Base-by-base conservation (phyloP, 345 rosid species). In the Cochlearia excelsa region DNA sequence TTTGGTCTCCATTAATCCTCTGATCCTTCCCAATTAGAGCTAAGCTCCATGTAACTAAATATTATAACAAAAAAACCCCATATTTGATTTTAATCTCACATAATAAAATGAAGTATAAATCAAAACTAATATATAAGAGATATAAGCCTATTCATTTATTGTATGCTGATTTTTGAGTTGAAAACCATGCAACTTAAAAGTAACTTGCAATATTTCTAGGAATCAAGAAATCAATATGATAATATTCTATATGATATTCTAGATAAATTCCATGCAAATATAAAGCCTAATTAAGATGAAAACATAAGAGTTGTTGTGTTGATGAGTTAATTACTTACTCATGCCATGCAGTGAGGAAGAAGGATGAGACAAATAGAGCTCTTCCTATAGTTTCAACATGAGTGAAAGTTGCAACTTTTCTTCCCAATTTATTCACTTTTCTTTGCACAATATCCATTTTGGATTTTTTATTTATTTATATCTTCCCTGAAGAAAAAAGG, bases 281-380 rank as follows among this genome's bases (percentile, higher is more conserved):
- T 2, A 30, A 16, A 16, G 23, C 23, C 23, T 29, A n/a, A 56
- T 56, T 16, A 55, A 43, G 4, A 38, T 4, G 8, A 35, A 44
- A 26, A 4, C 3, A 46, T 34, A n/a, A 11, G 35, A 47, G 10
- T 26, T 16, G 28, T 7, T 7, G 8, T 26, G 6, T 7, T 26
- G 54, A 60, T n/a, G 26, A 16, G 23, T 16, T 16, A 16, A 16
- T 16, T 16, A 16, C 4, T 33, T 70, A 70, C 74, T 71, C 66
- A 6, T 58, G 29, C 75, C 75, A 71, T 46, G 75, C 66, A 57
- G 70, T 51, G 44, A 71, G 30, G 34, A 71, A 64, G 46, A 64
- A 71, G 35, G 75, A 70, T 0, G 75, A 71, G 2, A 61, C 54
- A 64, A 70, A 70, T 55, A 70, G 74, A 57, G 70, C 9, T 64